phyloP scores from a whole-genome alignment of 2,329 filamentous ascomycete species.

The Ophiostoma australiae region DNA sequence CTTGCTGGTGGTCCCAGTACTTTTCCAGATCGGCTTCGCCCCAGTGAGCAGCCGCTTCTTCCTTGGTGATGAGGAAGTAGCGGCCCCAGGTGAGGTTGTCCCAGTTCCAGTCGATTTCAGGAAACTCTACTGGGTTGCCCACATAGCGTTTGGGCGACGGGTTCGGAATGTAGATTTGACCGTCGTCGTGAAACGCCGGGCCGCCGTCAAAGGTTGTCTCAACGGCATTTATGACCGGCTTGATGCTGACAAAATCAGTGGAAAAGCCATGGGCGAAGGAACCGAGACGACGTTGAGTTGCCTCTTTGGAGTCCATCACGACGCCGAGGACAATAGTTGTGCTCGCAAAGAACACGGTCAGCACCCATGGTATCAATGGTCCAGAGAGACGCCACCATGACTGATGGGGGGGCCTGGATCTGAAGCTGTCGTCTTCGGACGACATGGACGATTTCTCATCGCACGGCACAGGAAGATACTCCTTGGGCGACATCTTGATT shows the following conservation, averaged over 20 bases:
- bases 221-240: not conserved
- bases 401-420: not conserved
- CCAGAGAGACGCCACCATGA: not conserved
- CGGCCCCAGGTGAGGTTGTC: conserved; percentile 18
- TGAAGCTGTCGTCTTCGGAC: not conserved
- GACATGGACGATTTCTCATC: not conserved
- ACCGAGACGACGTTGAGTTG: not conserved
- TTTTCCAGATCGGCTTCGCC: conserved; percentile 11
- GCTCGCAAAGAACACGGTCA: not conserved
- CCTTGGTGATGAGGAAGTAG: conserved; percentile 15
- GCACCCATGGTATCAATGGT: not conserved
- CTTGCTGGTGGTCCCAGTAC: conserved; percentile 19
- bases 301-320: not conserved
- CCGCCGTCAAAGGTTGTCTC: conserved; percentile 4
- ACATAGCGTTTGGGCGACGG: conserved; percentile 13
- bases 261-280: not conserved
- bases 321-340: not conserved
- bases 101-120: conserved; percentile 18
- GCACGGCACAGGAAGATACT: not conserved
- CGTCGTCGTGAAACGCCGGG: conserved; percentile 15
- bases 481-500: not conserved
- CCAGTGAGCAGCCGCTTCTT: conserved; percentile 15
- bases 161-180: conserved; percentile 18
- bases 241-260: not conserved
- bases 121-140: conserved; percentile 9